phyloP scores from a whole-genome alignment of 768 basidiomycete species.

The Rhodotorula taiwanensis region DNA sequence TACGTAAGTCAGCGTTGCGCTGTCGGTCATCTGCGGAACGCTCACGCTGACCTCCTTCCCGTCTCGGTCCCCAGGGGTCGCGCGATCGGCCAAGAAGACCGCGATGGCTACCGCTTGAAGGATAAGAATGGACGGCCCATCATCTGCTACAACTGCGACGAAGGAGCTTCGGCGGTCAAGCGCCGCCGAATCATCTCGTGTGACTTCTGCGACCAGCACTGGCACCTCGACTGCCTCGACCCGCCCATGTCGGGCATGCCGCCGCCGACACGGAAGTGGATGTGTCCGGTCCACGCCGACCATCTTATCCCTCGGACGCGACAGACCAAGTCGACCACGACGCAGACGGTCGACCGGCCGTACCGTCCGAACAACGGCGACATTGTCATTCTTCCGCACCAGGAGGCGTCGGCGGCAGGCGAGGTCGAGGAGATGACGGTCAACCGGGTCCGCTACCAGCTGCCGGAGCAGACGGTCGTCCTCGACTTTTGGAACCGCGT shows the following conservation, averaged over 20 bases:
- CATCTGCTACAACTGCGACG: conserved; percentile 85
- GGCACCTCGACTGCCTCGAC: conserved; percentile 94
- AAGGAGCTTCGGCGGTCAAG: conserved; percentile 58
- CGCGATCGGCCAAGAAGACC: conserved; percentile 71
- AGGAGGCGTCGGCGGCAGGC: conserved; percentile 50
- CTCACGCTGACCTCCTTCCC: background rate
- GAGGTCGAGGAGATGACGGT: conserved; percentile 75
- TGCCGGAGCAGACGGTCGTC: conserved; percentile 83
- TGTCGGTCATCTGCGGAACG: conserved; percentile 15
- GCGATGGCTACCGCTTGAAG: conserved; percentile 76
- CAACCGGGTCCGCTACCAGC: conserved; percentile 69
- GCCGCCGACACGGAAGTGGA: conserved; percentile 84
- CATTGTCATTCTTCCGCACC: conserved; percentile 67
- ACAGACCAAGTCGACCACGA: conserved; percentile 41
- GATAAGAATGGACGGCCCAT: conserved; percentile 76
- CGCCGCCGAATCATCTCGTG: conserved; percentile 67
- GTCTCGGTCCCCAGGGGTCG: conserved; percentile 6
- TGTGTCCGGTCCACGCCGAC: conserved; percentile 95
- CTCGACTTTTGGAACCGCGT: conserved; percentile 90
- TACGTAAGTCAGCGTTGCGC: conserved; percentile 25
- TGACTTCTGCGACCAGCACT: conserved; percentile 88
- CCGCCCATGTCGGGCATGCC: conserved; percentile 84
- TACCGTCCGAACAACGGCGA: conserved; percentile 83
- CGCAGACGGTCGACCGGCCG: conserved; percentile 68
- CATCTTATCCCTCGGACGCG: conserved; percentile 28